Evolutionary conservation across 2,329 filamentous ascomycete species (phyloP), one percentile per base, ranked within the genome.

Genomic region (Colletotrichum tamarilloi): DNA sequence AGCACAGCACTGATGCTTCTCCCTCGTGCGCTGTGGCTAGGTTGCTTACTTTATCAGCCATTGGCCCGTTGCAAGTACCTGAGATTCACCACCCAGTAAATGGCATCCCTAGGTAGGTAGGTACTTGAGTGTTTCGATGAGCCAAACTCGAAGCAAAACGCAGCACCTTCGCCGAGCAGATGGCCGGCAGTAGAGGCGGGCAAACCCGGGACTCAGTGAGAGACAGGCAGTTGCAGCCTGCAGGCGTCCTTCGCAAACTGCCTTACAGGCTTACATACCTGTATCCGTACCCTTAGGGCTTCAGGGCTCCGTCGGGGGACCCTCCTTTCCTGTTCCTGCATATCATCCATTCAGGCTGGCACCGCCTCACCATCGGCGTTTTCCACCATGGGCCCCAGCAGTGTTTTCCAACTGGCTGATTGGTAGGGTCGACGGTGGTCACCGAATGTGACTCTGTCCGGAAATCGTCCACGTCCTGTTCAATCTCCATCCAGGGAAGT

Each of bases 261-360:
- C 42, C 7, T n/a, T 49, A 49, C 42, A 16, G 35, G 35, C 16
- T 16, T 42, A 42, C 38, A 35, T 12, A 35, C 32, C 32, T 35
- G 32, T 35, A 35, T 35, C 32, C 32, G 32, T 35, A 35, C 32
- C 11, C 6, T 49, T 24, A 55, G 52, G 32, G 52, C 11, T 59
- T 56, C 49, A 58, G 38, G 22, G 52, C 26, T 55, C 30, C 35
- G 28, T 59, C 24, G n/a, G 42, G 14, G 42, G 42, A 8, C 42
- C 42, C 42, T 46, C 42, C 19, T 46, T 46, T 46, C 42, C 42
- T 46, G 22, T 66, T 69, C 62, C 68, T 71, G 56, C 62, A 71
- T 71, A 35, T 30, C 19, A n/a, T 49, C 42, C 52, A 14, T n/a
- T 7, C 22, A 14, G 52, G 26, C 52, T 28, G 24, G 26, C 22